Evolutionary conservation across 306 rosid genomes (phyloP), one percentile per base, ranked within the genome.

Genomic region (Quercus agrifolia): DNA sequence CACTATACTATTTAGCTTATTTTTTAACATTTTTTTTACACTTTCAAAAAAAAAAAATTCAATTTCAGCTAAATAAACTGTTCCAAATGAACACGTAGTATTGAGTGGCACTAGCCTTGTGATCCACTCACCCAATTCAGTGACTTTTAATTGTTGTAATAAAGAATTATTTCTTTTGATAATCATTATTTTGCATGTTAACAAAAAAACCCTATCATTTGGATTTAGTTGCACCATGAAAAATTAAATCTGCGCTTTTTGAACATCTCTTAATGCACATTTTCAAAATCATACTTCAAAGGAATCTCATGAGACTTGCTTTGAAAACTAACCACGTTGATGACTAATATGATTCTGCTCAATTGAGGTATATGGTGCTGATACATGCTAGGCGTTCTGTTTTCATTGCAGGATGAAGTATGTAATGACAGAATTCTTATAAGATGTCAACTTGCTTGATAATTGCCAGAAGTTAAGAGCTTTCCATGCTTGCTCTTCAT

Each of bases 351-450:
- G 10, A 25, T 27, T 66, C 23, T 66, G 38, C 44, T 63, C 70
- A 6, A 20, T 23, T 66, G 54, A 30, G 28, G 58, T 66, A 6
- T 51, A 10, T 73, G 46, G 70, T 61, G 62, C 73, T 81, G 33
- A 77, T 58, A 18, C 71, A 46, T 38, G 33, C 20, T 31, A 67
- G 21, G 5, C 66, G 73, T 56, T 73, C n/a, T 56, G 70, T 75
- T 72, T 68, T 78, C 73, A 31, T 28, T 69, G 31, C 94, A 95
- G 96, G 91, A 75, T 75, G 92, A 90, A 87, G 84, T 69, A 74
- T 95, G 98, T 75, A 90, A 84, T 38, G 94, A 91, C 63, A 83
- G 20, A 80, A 83, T 62, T 75, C 90, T 83, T 93, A 94, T 86
- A 86, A 86, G 83, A 87, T 85, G 92, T 88, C 79, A 85, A 83